A percentile compares a stretch with the other conserved stretches of the same genome.
phyloP scores from a whole-genome alignment of 257 asterid genomes.

The Perilla frutescens region DNA sequence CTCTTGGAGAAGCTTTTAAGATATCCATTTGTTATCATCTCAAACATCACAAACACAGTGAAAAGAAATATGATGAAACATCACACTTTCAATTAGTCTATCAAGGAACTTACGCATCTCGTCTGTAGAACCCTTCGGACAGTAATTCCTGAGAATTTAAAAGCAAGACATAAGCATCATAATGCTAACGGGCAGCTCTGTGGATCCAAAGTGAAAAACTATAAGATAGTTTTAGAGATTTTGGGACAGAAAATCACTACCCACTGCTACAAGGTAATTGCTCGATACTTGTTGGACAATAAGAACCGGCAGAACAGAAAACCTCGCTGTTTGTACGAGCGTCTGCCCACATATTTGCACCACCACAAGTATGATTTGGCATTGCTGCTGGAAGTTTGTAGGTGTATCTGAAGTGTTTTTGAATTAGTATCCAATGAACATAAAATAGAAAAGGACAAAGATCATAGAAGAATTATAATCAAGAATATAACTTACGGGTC shows the following conservation, averaged over 20 bases:
- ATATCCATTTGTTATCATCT: constrained; percentile 9
- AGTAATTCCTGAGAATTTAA: constrained; percentile 62
- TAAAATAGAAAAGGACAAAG: constrained; percentile 13
- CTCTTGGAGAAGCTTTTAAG: too few relatives aligned
- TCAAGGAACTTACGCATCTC: constrained; percentile 54
- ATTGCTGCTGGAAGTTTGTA: constrained; percentile 70
- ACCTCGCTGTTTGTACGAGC: constrained; percentile 57
- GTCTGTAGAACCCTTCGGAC: constrained; percentile 68
- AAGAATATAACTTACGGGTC: constrained; percentile 71
- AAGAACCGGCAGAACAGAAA: constrained; percentile 84
- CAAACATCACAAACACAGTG: not conserved
- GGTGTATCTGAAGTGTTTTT: constrained; percentile 57
- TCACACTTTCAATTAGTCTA: constrained; percentile 1
- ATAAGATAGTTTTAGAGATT: constrained; percentile 18
- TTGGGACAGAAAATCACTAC: constrained; percentile 50
- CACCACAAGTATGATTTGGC: constrained; percentile 82
- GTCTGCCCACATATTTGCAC: constrained; percentile 89
- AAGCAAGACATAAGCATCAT: constrained; percentile 27
- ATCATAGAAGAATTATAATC: constrained; percentile 21
- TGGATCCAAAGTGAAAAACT: constrained; percentile 17
- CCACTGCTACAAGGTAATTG: constrained; percentile 69
- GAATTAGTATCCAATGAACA: constrained; percentile 28
- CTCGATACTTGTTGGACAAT: constrained; percentile 71
- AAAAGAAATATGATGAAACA: not conserved
- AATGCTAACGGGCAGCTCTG: not conserved